Conservation (phyloP, 2,329 filamentous ascomycete genomes). For the Clonostachys sp. region DNA sequence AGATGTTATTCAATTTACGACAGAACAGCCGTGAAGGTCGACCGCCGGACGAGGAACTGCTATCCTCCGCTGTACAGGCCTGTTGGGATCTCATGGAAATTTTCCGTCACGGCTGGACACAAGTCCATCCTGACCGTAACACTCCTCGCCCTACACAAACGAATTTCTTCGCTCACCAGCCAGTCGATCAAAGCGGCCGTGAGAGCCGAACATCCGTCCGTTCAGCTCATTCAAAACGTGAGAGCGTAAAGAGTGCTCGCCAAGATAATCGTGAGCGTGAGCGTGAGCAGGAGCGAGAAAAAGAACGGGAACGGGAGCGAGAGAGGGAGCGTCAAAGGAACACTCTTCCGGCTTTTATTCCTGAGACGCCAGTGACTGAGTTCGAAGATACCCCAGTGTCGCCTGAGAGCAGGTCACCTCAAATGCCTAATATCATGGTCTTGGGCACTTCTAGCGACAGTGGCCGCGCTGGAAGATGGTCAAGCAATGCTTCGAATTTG, state of each 20-base stretch:
- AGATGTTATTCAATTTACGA: constrained; percentile 87
- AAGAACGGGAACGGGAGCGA: constrained; percentile 2
- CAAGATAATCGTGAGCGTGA: neutral
- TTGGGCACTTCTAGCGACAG: constrained; percentile 64
- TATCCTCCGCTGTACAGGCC: constrained; percentile 84
- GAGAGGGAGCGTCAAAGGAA: constrained; percentile 15
- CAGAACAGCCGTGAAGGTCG: constrained; percentile 75
- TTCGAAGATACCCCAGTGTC: constrained; percentile 89
- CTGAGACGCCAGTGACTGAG: constrained; percentile 91
- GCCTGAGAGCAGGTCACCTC: constrained; percentile 69
- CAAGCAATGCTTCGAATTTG: constrained; percentile 72
- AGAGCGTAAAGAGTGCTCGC: constrained; percentile 41
- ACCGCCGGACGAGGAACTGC: constrained; percentile 72
- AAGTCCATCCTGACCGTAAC: constrained; percentile 78
- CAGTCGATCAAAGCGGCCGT: constrained; percentile 30
- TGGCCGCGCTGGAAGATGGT: constrained; percentile 68
- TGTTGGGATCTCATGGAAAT: constrained; percentile 95
- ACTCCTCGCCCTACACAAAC: constrained; percentile 80
- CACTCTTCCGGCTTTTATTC: constrained; percentile 39
- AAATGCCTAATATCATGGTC: constrained; percentile 83
- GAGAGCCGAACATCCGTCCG: constrained; percentile 46
- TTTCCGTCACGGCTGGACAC: constrained; percentile 88
- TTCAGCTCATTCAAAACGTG: constrained; percentile 45
- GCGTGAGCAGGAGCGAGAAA: constrained; percentile 4
- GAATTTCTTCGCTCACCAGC: constrained; percentile 56